Conservation (phyloP, 345 rosid species). For the Camelina sativa region DNA sequence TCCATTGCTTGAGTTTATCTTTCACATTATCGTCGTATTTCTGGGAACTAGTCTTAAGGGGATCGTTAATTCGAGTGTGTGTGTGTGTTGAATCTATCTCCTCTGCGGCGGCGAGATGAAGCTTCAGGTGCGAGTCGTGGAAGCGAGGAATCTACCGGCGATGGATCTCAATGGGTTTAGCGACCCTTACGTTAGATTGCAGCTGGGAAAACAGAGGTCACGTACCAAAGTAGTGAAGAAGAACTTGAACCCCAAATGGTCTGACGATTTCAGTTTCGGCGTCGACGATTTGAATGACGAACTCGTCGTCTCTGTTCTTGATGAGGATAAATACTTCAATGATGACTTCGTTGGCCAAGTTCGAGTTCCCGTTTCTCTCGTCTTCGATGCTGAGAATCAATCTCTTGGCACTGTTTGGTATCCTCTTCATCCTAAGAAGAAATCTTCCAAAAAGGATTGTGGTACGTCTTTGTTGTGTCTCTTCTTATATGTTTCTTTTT, state of each 20-base stretch:
- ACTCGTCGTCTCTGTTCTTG: slow-evolving; percentile 73
- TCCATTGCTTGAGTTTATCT: slow-evolving; percentile 3
- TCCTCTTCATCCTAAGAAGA: slow-evolving; percentile 74
- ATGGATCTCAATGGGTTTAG: slow-evolving; percentile 90
- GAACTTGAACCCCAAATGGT: slow-evolving; percentile 88
- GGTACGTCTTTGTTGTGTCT: slow-evolving; percentile 50
- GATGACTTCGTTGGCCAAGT: slow-evolving; percentile 87
- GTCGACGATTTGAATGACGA: slow-evolving; percentile 96
- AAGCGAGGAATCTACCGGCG: slow-evolving; percentile 86
- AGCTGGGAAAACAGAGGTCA: slow-evolving; percentile 73
- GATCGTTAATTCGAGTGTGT: slow-evolving; percentile 6
- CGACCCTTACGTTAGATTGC: slow-evolving; percentile 88
- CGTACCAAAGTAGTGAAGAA: slow-evolving; percentile 89
- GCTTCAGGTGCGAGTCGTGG: slow-evolving; percentile 74
- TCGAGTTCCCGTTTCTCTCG: slow-evolving; percentile 62
- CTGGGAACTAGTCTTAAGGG: not conserved
- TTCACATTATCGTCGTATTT: not conserved
- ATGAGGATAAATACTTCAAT: slow-evolving; percentile 88
- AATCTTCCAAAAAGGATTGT: slow-evolving; percentile 76
- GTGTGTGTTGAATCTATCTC: not conserved
- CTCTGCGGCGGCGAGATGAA: slow-evolving; percentile 51
- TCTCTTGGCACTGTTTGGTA: slow-evolving; percentile 87
- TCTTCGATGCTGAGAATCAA: slow-evolving; percentile 77
- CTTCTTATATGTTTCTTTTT: not conserved
- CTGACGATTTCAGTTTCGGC: slow-evolving; percentile 82